Base-by-base conservation (phyloP, 352 stramenopile species). In the Ophiocytium majus region DNA sequence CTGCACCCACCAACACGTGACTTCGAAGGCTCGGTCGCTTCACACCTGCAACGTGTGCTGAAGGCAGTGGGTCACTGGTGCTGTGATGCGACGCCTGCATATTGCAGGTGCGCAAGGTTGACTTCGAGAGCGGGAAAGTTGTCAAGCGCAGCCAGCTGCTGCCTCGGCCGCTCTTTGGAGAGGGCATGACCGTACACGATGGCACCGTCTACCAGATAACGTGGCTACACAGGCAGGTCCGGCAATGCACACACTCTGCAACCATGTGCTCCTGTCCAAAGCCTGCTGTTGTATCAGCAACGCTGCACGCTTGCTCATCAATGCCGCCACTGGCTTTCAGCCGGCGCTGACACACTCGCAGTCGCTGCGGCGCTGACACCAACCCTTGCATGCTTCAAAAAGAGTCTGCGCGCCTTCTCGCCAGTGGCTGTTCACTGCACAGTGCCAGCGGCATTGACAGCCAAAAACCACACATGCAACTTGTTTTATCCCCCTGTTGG, bases 121-220 rank as follows among this genome's bases (percentile, higher is more conserved):
- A 85, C n/a, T 10, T 82, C 32, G 63, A 66, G 28, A 85, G 57
- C 31, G 84, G 84, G 37, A 66, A 76, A 28, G 81, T 85, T 0
- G n/a, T 88, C 63, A 71, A 82, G 80, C 63, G 32, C 32, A n/a
- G n/a, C n/a, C 37, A 81, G 17, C 37, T 50, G 17, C 80, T 88
- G 0, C 79, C 31, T 9, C n/a, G 80, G 23, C 43, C 82, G 50
- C 63, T 80, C 43, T 85, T 88, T 76, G 84, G 84, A n/a, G 84
- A 88, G 49, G 84, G 84, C 9, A 88, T 88, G 84, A 63, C 79
- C 49, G 85, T 88, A 34, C 14, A 80, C 5, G 50, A 82, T 36
- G 74, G 43, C 33, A 34, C 35, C 33, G 23, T 83, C 1, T 9
- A 80, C 19, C 36, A 83, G 64, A 78, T 78, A 5, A 78, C 66